Percentiles rank a stretch among this genome's conserved stretches.
Conservation (phyloP, 306 rosid genomes). For the Vicia sativa region DNA sequence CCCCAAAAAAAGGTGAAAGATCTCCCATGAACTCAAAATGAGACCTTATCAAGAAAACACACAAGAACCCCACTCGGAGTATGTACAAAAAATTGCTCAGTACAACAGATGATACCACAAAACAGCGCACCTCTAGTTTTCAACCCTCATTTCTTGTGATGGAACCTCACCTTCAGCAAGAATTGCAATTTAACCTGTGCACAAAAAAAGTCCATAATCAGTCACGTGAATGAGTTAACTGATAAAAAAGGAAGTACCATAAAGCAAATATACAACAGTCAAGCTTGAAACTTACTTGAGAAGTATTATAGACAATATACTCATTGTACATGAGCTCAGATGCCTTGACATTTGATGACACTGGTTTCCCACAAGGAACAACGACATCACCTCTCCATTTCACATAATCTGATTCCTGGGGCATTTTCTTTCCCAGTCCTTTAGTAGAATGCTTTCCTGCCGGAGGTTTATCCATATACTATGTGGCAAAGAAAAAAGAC, state of each 20-base stretch:
- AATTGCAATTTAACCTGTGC: conserved; percentile 91
- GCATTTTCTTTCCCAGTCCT: conserved; percentile 90
- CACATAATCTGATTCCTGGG: conserved; percentile 56
- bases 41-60: conserved; percentile 48
- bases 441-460: conserved; percentile 90
- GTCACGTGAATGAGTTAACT: conserved; percentile 19
- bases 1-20: conserved; percentile 43
- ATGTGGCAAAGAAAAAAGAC: conserved; percentile 34
- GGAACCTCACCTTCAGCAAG: conserved; percentile 91
- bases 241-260: background rate
- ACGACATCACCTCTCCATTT: conserved; percentile 77
- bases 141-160: conserved; percentile 69
- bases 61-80: conserved; percentile 30
- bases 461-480: conserved; percentile 95
- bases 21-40: conserved; percentile 65
- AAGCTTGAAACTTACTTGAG: conserved; percentile 72
- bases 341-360: conserved; percentile 61
- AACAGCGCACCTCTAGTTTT: conserved; percentile 37
- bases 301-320: conserved; percentile 83
- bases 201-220: conserved; percentile 32
- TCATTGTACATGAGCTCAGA: conserved; percentile 95
- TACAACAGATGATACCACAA: conserved; percentile 34
- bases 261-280: background rate
- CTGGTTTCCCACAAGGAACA: conserved; percentile 97
- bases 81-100: conserved; percentile 32